Evolutionary conservation across 371 early-diverging fungal genomes (phyloP).

Genomic region (Mortierella sp.): DNA sequence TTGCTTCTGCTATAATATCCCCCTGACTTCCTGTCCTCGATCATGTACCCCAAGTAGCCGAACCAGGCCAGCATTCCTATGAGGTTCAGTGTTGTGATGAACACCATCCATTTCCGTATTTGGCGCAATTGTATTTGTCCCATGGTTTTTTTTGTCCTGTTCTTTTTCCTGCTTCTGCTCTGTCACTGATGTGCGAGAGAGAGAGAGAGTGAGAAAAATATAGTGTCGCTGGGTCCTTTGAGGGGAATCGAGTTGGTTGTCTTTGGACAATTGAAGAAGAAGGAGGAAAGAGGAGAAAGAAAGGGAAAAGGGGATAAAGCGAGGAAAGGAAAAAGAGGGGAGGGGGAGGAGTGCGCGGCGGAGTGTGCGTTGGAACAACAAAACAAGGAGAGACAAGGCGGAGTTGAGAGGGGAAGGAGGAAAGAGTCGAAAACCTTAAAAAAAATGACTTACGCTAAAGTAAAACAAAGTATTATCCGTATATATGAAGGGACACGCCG

Average conservation of each 20-base stretch:
- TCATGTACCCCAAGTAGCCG: neutral
- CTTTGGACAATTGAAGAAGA: neutral
- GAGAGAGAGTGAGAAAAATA: no score
- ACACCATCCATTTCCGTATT: neutral
- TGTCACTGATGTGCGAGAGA: no score
- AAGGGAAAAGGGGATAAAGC: neutral
- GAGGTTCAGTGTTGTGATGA: neutral
- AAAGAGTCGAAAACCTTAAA: constrained; percentile 5
- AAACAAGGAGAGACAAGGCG: neutral
- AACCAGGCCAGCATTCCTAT: neutral
- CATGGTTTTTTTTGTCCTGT: neutral
- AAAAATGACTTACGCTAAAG: neutral
- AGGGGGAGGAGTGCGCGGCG: neutral
- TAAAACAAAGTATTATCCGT: neutral
- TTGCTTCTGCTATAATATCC: neutral
- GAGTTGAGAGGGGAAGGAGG: neutral
- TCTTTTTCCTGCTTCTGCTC: neutral
- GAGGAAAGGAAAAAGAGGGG: neutral
- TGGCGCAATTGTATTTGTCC: neutral
- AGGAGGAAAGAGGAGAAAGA: neutral
- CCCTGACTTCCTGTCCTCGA: neutral
- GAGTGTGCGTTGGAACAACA: neutral
- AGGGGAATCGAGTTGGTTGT: no score
- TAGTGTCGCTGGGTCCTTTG: no score
- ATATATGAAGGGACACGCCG: neutral